phyloP scores from a whole-genome alignment of 306 rosid species.

The Cicer bijugum region DNA sequence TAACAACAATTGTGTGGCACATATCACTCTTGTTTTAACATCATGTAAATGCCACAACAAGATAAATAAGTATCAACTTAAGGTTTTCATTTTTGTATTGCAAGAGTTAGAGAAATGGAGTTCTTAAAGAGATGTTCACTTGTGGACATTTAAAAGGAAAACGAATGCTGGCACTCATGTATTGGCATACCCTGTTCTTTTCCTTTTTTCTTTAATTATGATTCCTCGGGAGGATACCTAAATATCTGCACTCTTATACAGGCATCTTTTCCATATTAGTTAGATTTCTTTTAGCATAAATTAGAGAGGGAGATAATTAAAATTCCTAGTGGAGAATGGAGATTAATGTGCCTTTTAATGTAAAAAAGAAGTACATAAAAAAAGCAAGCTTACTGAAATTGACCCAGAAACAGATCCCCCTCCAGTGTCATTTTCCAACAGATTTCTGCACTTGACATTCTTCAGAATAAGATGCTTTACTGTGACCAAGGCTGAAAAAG shows the following conservation, averaged over 20 bases:
- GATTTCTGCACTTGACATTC: conserved; percentile 88
- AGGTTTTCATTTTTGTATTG: background rate
- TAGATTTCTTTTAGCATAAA: conserved; percentile 7
- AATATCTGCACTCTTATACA: conserved; percentile 3
- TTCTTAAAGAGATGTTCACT: conserved; percentile 1
- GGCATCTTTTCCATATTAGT: conserved; percentile 5
- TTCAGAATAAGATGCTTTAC: conserved; percentile 92
- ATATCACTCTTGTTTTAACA: background rate
- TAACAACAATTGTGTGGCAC: background rate
- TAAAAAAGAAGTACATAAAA: conserved; percentile 21
- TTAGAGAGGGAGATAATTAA: background rate
- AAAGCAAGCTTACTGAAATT: conserved; percentile 61
- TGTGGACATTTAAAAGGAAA: background rate
- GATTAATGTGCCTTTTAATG: background rate
- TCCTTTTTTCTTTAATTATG: conserved; percentile 9
- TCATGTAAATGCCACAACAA: conserved; percentile 5
- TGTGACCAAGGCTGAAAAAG: conserved; percentile 82
- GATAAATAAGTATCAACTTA: conserved; percentile 15
- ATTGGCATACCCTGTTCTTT: background rate
- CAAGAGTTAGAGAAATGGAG: background rate
- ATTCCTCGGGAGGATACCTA: conserved; percentile 11
- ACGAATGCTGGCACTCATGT: conserved; percentile 2
- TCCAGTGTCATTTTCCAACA: conserved; percentile 92
- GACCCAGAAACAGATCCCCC: conserved; percentile 92
- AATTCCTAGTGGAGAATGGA: background rate